Evolutionary conservation across 352 stramenopile genomes (phyloP).

Genomic region (Phytopythium mirpurense): DNA sequence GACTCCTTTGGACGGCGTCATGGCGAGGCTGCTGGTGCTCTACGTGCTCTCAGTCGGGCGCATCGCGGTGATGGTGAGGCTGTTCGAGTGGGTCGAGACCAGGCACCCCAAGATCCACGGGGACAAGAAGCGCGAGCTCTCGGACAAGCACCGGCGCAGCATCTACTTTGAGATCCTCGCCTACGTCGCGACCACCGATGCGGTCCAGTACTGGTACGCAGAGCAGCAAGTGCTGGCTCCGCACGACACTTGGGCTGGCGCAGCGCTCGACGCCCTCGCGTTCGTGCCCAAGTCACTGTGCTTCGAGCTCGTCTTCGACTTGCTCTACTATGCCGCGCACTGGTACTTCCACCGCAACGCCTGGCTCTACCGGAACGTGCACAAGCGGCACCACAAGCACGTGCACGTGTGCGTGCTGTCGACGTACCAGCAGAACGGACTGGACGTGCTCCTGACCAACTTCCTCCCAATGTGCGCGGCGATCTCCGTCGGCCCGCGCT

Average conservation of each 20-base stretch:
- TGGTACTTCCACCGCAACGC: constrained; percentile 39
- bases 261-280: constrained; percentile 11
- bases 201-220: constrained; percentile 23
- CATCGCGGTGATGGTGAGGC: constrained; percentile 26
- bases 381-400: constrained; percentile 59
- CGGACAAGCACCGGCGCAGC: constrained; percentile 12
- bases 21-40: not conserved
- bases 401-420: constrained; percentile 46
- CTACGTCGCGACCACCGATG: constrained; percentile 38
- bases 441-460: constrained; percentile 55
- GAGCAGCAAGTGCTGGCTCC: not conserved
- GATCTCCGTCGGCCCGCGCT: constrained; percentile 15
- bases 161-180: constrained; percentile 39
- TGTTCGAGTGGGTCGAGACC: constrained; percentile 48
- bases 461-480: constrained; percentile 35
- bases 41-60: constrained; percentile 23
- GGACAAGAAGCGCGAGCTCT: constrained; percentile 19
- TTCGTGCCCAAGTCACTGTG: constrained; percentile 59
- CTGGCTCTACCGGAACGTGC: constrained; percentile 41
- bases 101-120: constrained; percentile 39
- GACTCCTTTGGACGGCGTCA: not conserved
- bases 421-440: constrained; percentile 51
- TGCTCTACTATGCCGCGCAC: constrained; percentile 55
- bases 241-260: not conserved
- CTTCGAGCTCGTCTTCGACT: constrained; percentile 59